phyloP scores from a whole-genome alignment of 441 rosid genomes.

The Metrosideros polymorpha region DNA sequence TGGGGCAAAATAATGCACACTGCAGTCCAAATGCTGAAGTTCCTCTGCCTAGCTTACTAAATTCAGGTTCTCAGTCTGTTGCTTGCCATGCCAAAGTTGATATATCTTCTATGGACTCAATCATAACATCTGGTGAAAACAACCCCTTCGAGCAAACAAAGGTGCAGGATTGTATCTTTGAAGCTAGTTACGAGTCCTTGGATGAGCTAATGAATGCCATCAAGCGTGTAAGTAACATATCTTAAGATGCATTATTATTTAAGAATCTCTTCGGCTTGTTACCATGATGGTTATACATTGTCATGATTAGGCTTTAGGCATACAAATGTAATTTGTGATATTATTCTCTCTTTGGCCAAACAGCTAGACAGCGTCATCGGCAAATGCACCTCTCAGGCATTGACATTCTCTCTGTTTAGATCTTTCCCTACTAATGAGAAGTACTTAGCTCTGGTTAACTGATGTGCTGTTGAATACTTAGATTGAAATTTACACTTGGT shows the following conservation, averaged over 20 bases:
- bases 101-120: constrained; percentile 24
- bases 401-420: neutral
- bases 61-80: constrained; percentile 12
- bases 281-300: neutral
- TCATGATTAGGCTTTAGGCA: neutral
- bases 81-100: constrained; percentile 30
- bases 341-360: neutral
- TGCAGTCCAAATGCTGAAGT: constrained; percentile 19
- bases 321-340: neutral
- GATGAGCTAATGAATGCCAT: constrained; percentile 60
- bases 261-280: neutral
- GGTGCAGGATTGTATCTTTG: constrained; percentile 33
- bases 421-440: neutral
- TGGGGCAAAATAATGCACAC: constrained; percentile 19
- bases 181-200: constrained; percentile 37
- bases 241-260: neutral
- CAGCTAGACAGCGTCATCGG: neutral
- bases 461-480: neutral
- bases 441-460: neutral
- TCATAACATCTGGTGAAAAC: constrained; percentile 32
- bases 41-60: constrained; percentile 24
- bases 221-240: constrained; percentile 42
- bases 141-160: constrained; percentile 32
- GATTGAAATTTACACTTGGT: neutral
- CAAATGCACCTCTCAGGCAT: neutral